Percentiles rank a stretch among this genome's conserved stretches.
These are phyloP conservation scores for Vanderwaltozyma yarrowii DNA, from an alignment of 805 yeast genomes.

Conservation along the genomic window DNA sequence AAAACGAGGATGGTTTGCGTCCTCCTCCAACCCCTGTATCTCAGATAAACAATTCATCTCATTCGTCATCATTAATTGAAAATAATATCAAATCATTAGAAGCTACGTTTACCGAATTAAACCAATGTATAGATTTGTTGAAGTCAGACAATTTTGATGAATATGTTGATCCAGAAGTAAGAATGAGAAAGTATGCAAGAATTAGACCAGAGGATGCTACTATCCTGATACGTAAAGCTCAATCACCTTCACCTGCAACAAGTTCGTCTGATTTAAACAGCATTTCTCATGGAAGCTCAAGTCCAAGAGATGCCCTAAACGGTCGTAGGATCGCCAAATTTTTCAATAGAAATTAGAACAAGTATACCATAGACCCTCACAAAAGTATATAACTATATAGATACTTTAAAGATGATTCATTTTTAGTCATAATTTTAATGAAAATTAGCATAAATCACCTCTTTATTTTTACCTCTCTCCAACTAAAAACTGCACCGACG, in stretches of 20 bases:
- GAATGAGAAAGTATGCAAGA: constrained; percentile 62
- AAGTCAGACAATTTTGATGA: constrained; percentile 54
- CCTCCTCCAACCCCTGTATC: constrained; percentile 13
- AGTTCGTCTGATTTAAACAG: neutral
- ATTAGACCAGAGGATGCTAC: constrained; percentile 66
- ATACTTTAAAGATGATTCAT: too few relatives aligned
- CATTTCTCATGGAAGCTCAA: neutral
- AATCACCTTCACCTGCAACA: neutral
- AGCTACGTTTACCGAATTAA: constrained; percentile 65
- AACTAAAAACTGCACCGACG: too few relatives aligned
- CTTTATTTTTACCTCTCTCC: too few relatives aligned
- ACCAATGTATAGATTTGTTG: constrained; percentile 70
- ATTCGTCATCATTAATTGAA: constrained; percentile 19
- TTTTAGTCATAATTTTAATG: too few relatives aligned
- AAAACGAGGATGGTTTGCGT: constrained; percentile 14
- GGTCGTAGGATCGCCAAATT: constrained; percentile 4
- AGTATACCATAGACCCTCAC: neutral
- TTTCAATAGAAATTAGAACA: constrained; percentile 1
- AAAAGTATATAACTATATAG: neutral
- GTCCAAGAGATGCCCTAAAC: constrained; percentile 2
- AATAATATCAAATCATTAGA: constrained; percentile 42
- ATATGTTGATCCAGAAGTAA: constrained; percentile 43
- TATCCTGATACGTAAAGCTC: constrained; percentile 42
- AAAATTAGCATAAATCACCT: too few relatives aligned
- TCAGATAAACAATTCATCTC: constrained; percentile 5